A percentile compares a stretch with the other conserved stretches of the same genome.
phyloP scores from a whole-genome alignment of 1,284 basidiomycete genomes.

The Naganishia sp. region DNA sequence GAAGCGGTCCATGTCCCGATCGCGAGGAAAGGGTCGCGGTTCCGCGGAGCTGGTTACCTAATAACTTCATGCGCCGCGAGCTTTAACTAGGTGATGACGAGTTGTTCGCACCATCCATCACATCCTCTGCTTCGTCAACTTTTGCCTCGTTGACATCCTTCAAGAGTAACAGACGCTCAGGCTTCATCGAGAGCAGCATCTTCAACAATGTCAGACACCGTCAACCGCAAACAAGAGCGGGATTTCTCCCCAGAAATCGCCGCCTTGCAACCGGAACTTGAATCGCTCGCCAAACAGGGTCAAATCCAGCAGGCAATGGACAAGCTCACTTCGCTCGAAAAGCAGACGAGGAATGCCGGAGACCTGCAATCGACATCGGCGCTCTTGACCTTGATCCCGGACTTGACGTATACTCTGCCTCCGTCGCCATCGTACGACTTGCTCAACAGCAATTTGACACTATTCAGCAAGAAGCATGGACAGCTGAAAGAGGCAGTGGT shows the following conservation, averaged over 20 bases:
- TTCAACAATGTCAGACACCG: slow-evolving; percentile 19
- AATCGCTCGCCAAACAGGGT: slow-evolving; percentile 55
- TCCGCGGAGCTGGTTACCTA: slow-evolving; percentile 8
- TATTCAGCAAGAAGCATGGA: slow-evolving; percentile 93
- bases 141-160: neutral
- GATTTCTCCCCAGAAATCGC: slow-evolving; percentile 60
- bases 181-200: neutral
- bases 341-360: slow-evolving; percentile 94
- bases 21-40: slow-evolving; percentile 4
- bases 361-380: slow-evolving; percentile 88
- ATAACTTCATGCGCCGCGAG: neutral
- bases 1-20: neutral
- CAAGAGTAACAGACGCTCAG: no score
- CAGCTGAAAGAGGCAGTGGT: slow-evolving; percentile 90
- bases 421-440: slow-evolving; percentile 56
- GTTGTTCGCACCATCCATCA: slow-evolving; percentile 4
- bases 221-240: slow-evolving; percentile 58
- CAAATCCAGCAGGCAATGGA: slow-evolving; percentile 77
- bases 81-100: slow-evolving; percentile 23
- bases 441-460: slow-evolving; percentile 71
- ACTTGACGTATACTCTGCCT: slow-evolving; percentile 70
- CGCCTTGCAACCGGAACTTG: slow-evolving; percentile 55
- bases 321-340: slow-evolving; percentile 85
- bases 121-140: neutral
- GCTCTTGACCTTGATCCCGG: slow-evolving; percentile 71